Conservation (phyloP, 1,139 yeast species). For the Sugiyamaella grinbergsii region DNA sequence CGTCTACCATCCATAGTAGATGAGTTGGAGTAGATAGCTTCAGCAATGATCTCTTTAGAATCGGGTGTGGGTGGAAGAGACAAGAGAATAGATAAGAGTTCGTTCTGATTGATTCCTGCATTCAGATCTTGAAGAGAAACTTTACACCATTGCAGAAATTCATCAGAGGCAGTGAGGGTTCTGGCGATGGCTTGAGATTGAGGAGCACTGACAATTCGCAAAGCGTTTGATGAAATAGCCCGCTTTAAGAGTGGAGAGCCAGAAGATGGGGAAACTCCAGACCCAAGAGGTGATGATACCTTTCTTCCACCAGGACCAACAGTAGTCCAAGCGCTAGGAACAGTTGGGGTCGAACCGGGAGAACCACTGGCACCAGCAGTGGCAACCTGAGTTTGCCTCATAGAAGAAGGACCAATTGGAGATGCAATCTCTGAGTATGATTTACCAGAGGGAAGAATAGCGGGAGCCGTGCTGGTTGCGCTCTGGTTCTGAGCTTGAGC, state of each 20-base stretch:
- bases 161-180: slow-evolving; percentile 46
- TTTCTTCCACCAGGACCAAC: slow-evolving; percentile 42
- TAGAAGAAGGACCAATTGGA: slow-evolving; percentile 4
- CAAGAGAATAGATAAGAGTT: slow-evolving; percentile 75
- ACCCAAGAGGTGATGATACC: slow-evolving; percentile 29
- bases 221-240: slow-evolving; percentile 49
- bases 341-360: slow-evolving; percentile 21
- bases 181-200: slow-evolving; percentile 38
- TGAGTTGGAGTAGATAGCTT: slow-evolving; percentile 87
- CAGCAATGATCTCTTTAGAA: slow-evolving; percentile 83
- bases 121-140: slow-evolving; percentile 67
- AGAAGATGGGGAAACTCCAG: slow-evolving; percentile 18
- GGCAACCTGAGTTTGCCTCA: slow-evolving; percentile 4
- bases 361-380: slow-evolving; percentile 17
- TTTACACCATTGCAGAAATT: slow-evolving; percentile 84
- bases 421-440: slow-evolving; percentile 28
- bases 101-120: slow-evolving; percentile 61
- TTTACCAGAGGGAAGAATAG: slow-evolving; percentile 25
- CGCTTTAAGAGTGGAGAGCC: slow-evolving; percentile 26
- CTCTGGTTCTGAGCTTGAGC: slow-evolving; percentile 20
- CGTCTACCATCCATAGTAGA: slow-evolving; percentile 94
- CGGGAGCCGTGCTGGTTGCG: slow-evolving; percentile 28
- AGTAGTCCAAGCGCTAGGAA: slow-evolving; percentile 45
- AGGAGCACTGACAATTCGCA: slow-evolving; percentile 38
- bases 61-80: slow-evolving; percentile 76